Evolutionary conservation across 768 basidiomycete genomes (phyloP).

Genomic region (Russula earlei): DNA sequence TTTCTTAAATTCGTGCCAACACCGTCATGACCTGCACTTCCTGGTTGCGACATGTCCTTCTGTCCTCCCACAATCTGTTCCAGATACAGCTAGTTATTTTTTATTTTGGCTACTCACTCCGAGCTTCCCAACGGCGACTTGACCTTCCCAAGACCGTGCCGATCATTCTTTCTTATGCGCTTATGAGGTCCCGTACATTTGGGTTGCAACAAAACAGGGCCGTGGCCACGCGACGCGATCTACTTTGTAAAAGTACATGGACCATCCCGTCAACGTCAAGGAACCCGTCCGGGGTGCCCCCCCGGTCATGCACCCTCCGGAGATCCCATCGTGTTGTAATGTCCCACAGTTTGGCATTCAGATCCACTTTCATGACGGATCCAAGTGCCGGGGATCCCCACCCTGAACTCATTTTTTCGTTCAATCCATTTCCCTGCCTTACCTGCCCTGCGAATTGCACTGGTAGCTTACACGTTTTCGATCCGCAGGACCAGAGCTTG

Average conservation of each 20-base stretch:
- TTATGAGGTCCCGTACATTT: not conserved
- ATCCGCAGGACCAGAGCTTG: not conserved
- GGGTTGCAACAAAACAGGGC: constrained; percentile 14
- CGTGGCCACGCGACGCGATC: constrained; percentile 13
- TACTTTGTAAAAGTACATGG: not conserved
- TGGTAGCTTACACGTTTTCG: constrained; percentile 12
- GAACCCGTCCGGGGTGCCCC: constrained; percentile 11
- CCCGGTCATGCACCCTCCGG: not conserved
- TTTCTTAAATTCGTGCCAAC: not conserved
- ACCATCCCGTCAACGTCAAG: not conserved
- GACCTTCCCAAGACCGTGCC: constrained; percentile 10
- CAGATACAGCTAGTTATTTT: constrained; percentile 8
- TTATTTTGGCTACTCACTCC: not conserved
- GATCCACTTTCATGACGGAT: constrained; percentile 1
- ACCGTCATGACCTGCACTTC: not conserved
- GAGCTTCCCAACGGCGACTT: constrained; percentile 14
- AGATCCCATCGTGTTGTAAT: constrained; percentile 19
- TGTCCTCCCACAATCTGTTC: not conserved
- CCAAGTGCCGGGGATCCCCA: constrained; percentile 7
- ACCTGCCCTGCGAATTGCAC: constrained; percentile 3
- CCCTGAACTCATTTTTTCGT: constrained; percentile 2
- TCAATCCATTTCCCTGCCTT: not conserved
- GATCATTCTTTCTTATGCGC: constrained; percentile 10
- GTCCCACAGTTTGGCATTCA: constrained; percentile 5
- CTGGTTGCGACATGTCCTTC: not conserved